Evolutionary conservation across 2,329 filamentous ascomycete genomes (phyloP).

Genomic region (Aspergillus costaricaensis): DNA sequence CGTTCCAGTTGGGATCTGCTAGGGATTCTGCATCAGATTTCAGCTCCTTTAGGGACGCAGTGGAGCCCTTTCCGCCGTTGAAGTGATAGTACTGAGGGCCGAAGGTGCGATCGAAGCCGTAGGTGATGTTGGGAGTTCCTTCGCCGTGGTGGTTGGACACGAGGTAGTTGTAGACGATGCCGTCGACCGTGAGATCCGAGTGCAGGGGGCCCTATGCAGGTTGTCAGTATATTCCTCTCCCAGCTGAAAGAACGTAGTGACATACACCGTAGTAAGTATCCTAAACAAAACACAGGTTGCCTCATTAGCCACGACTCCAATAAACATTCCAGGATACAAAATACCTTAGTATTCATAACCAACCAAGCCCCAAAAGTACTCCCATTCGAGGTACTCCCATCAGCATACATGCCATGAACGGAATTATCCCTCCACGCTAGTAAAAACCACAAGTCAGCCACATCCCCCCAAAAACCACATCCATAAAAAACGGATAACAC

Average conservation of each 20-base stretch:
- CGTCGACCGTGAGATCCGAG: conserved; percentile 65
- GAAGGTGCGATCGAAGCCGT: conserved; percentile 66
- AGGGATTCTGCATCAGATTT: conserved; percentile 57
- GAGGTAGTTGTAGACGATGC: conserved; percentile 67
- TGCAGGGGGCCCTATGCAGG: conserved; percentile 55
- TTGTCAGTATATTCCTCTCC: neutral
- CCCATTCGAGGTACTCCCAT: conserved; percentile 53
- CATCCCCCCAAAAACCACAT: neutral
- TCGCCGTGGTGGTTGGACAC: conserved; percentile 65
- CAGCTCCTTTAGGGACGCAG: conserved; percentile 49
- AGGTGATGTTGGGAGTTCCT: conserved; percentile 63
- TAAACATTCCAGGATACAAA: neutral
- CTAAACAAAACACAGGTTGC: conserved; percentile 9
- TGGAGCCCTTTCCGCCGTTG: conserved; percentile 55
- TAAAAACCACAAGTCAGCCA: neutral
- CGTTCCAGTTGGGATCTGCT: conserved; percentile 57
- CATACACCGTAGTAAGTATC: conserved; percentile 34
- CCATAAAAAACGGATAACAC: neutral
- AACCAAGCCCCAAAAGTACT: conserved; percentile 63
- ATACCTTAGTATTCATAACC: conserved; percentile 65
- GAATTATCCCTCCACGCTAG: conserved; percentile 56
- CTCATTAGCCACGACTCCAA: neutral
- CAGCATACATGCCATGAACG: conserved; percentile 58
- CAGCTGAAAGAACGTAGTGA: neutral
- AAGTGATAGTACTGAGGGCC: conserved; percentile 66